These are phyloP conservation scores for Calocybe gangraenosa DNA, from an alignment of 768 basidiomycete species.

Conservation along the genomic window DNA sequence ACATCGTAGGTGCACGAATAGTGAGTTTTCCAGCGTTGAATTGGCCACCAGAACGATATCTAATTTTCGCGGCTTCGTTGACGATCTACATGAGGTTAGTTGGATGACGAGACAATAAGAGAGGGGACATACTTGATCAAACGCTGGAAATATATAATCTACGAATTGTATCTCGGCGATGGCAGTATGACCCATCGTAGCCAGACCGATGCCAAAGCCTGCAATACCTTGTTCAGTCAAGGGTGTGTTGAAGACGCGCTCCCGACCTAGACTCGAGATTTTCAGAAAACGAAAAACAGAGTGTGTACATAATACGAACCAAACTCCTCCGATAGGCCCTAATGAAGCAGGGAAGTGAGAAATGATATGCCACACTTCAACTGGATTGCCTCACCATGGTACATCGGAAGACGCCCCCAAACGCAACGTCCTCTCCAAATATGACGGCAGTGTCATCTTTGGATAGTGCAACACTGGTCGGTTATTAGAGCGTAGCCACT, in stretches of 20 bases:
- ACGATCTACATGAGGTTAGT: slow-evolving; percentile 55
- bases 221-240: slow-evolving; percentile 92
- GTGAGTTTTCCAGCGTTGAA: slow-evolving; percentile 83
- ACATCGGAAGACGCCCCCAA: slow-evolving; percentile 93
- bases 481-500: neutral
- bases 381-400: slow-evolving; percentile 60
- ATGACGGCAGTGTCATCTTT: slow-evolving; percentile 88
- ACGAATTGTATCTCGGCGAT: slow-evolving; percentile 93
- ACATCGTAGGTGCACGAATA: slow-evolving; percentile 83
- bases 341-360: neutral
- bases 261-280: slow-evolving; percentile 50
- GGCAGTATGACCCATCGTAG: slow-evolving; percentile 90
- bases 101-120: neutral
- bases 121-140: slow-evolving; percentile 66
- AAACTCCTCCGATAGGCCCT: slow-evolving; percentile 92
- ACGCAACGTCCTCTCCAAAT: slow-evolving; percentile 90
- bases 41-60: slow-evolving; percentile 84
- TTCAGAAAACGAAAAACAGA: neutral
- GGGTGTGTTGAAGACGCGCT: slow-evolving; percentile 95
- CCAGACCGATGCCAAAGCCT: slow-evolving; percentile 90
- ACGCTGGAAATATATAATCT: slow-evolving; percentile 91
- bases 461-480: slow-evolving; percentile 64
- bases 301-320: slow-evolving; percentile 45
- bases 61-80: slow-evolving; percentile 91
- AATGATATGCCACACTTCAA: neutral